phyloP scores from a whole-genome alignment of 805 yeast species.

The Saccharomyces paradoxus region DNA sequence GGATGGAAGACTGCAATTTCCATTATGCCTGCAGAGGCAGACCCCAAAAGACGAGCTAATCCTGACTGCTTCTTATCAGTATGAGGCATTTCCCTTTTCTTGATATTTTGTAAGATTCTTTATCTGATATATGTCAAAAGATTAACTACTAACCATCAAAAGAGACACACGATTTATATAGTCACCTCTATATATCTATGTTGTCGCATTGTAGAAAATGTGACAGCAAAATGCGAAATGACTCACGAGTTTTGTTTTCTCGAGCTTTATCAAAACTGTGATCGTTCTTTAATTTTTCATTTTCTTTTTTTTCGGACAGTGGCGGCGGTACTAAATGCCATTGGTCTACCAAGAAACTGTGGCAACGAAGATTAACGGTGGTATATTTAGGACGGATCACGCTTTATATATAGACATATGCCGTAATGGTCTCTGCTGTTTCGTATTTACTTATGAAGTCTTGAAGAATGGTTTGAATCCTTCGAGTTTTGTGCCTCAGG shows the following conservation, averaged over 20 bases:
- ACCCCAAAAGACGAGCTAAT: slow-evolving; percentile 83
- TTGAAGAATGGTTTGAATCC: neutral
- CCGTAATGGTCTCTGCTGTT: neutral
- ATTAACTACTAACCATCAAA: neutral
- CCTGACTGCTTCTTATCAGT: slow-evolving; percentile 79
- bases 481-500: neutral
- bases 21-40: slow-evolving; percentile 95
- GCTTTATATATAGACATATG: neutral
- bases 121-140: neutral
- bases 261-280: neutral
- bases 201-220: neutral
- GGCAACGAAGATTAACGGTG: neutral
- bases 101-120: neutral
- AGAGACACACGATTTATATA: neutral
- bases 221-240: neutral
- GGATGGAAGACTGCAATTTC: slow-evolving; percentile 98
- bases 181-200: neutral
- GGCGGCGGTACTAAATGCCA: neutral
- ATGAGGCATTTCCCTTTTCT: slow-evolving; percentile 10
- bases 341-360: neutral
- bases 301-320: neutral
- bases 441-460: neutral
- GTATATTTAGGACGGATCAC: neutral
- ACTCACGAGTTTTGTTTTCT: neutral
- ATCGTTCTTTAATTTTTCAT: neutral